Base-by-base conservation (phyloP, 2,329 filamentous ascomycete genomes). In the Gnomoniopsis sp. region DNA sequence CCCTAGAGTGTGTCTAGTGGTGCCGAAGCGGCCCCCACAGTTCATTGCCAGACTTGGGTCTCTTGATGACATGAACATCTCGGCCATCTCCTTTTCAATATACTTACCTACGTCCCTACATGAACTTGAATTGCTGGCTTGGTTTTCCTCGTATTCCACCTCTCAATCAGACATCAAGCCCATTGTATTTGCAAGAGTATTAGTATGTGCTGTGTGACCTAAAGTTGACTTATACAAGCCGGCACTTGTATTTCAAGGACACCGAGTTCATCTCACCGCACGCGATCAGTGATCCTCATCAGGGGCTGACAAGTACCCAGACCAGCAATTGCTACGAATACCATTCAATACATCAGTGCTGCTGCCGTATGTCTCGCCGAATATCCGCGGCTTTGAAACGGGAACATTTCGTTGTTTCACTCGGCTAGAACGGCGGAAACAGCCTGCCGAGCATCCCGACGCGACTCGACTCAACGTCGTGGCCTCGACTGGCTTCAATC, bases 391-490 rank as follows among this genome's bases (percentile, higher is more conserved):
- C 26, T 30, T 8, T 30, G 17, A 41, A 44, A 22, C 41, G 15
- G n/a, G 17, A 21, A 44, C 41, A 34, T 12, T 14, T 21, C 6
- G 46, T 30, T 49, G 53, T 57, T 51, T 52, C 48, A 57, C 54
- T 57, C 46, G 46, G 53, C 44, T 38, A 22, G 44, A 49, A 49
- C 46, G 23, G 46, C 4, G 8, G 8, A 33, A 17, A 55, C 53
- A 14, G n/a, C 44, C 38, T 23, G 51, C 55, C 55, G 55, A 49
- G 23, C 55, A 43, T 57, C 55, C 55, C 55, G 54, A 8, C 4
- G 4, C 26, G 8, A 8, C 4, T 30, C 26, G 8, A 49, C 55
- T 49, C 38, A 21, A 52, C 47, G 50, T 38, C 22, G 36, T 43
- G 54, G 34, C 54, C 47, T 56, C 46, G 46, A 56, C 46, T 43